A percentile compares a stretch with the other conserved stretches of the same genome.
Evolutionary conservation across 1,284 basidiomycete genomes (phyloP).

Genomic region (Sanghuangporus sanghuang): DNA sequence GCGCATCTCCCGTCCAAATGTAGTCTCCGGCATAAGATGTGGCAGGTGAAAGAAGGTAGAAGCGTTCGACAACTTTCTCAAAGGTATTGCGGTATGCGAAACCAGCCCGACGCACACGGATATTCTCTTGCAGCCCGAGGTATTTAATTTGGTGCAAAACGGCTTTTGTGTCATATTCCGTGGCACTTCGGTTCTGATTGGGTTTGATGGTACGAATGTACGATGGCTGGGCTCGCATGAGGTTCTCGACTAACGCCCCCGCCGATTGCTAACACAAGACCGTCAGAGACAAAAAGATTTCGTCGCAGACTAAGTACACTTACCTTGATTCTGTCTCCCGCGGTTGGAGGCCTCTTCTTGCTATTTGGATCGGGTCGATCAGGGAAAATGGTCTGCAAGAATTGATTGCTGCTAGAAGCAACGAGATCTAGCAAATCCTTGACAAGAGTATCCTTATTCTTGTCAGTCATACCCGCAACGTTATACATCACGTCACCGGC

Average conservation of each 20-base stretch:
- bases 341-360: slow-evolving; percentile 98
- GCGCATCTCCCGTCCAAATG: slow-evolving; percentile 90
- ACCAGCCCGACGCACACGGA: slow-evolving; percentile 93
- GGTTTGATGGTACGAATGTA: slow-evolving; percentile 99
- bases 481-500: slow-evolving; percentile 99
- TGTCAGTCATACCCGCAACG: slow-evolving; percentile 97
- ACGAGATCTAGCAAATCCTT: slow-evolving; percentile 95
- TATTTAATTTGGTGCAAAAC: slow-evolving; percentile 99
- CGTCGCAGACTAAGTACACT: background rate
- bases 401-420: slow-evolving; percentile 72
- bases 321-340: slow-evolving; percentile 96
- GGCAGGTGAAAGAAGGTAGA: slow-evolving; percentile 91
- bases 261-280: slow-evolving; percentile 67
- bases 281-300: slow-evolving; percentile 11
- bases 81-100: slow-evolving; percentile 98
- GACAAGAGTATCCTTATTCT: slow-evolving; percentile 97
- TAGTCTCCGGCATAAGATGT: slow-evolving; percentile 99
- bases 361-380: slow-evolving; percentile 94
- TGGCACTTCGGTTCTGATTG: slow-evolving; percentile 91
- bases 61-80: slow-evolving; percentile 97
- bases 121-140: slow-evolving; percentile 97
- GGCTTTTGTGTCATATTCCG: slow-evolving; percentile 92
- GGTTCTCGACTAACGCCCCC: slow-evolving; percentile 90
- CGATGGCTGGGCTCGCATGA: slow-evolving; percentile 94
- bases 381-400: slow-evolving; percentile 88